These are phyloP conservation scores for Fagopyrum tataricum DNA, from an alignment of 148 eudicot species.

Conservation along the genomic window DNA sequence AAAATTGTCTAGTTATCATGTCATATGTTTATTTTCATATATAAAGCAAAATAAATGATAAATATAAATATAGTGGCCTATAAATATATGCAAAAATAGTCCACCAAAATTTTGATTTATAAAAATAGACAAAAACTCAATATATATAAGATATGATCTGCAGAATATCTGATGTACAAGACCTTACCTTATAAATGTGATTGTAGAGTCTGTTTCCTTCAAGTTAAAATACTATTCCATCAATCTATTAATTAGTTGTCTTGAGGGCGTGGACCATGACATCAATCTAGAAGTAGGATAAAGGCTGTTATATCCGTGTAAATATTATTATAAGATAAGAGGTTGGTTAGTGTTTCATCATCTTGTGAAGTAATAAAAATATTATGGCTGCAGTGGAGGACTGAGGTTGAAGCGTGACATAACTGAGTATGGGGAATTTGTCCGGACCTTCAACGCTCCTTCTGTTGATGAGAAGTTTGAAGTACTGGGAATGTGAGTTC, in stretches of 20 bases:
- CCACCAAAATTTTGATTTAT: too few species aligned
- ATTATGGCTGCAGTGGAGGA: slow-evolving; percentile 62
- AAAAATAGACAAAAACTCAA: too few species aligned
- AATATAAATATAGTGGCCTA: too few species aligned
- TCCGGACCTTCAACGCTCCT: slow-evolving; percentile 92
- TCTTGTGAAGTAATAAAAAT: slow-evolving; percentile 9
- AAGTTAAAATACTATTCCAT: background rate
- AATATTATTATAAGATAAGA: background rate
- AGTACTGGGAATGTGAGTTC: slow-evolving; percentile 86
- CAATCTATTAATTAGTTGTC: background rate
- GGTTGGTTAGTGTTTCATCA: background rate
- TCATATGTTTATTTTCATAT: too few species aligned
- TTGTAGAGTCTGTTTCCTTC: background rate
- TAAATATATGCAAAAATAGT: too few species aligned
- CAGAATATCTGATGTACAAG: background rate
- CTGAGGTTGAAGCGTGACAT: slow-evolving; percentile 94
- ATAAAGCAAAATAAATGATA: too few species aligned
- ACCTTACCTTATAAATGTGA: background rate
- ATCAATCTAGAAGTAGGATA: slow-evolving; percentile 4
- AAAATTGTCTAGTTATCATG: too few species aligned
- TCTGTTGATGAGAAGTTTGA: slow-evolving; percentile 96
- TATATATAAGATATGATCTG: background rate
- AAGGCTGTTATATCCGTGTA: background rate
- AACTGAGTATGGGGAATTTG: slow-evolving; percentile 91
- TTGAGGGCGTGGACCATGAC: background rate